Percentiles rank a stretch among this genome's conserved stretches.
Conservation (phyloP, 106 monocot genomes). For the Dioscorea alata region DNA sequence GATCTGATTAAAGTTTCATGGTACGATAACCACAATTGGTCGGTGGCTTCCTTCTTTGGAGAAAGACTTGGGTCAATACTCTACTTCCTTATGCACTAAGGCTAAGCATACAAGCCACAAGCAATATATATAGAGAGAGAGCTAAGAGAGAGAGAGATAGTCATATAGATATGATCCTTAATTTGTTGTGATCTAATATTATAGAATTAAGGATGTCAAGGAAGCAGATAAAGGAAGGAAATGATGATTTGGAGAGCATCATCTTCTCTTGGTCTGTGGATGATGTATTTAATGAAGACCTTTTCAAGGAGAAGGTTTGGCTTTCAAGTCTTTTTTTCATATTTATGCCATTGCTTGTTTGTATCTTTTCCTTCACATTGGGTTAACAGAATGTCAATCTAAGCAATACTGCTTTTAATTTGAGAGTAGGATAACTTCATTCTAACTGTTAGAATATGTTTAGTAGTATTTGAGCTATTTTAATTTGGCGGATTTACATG, state of each 20-base stretch:
- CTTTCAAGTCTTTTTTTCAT: neutral
- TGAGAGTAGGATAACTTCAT: neutral
- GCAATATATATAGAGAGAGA: too few species aligned
- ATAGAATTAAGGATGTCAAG: neutral
- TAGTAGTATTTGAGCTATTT: too few species aligned
- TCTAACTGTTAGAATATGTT: neutral
- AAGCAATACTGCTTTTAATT: too few species aligned
- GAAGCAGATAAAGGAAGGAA: neutral
- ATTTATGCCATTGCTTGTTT: too few species aligned
- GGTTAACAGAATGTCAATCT: too few species aligned
- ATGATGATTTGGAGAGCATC: neutral
- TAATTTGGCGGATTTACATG: too few species aligned
- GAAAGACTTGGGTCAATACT: neutral
- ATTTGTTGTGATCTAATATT: too few species aligned
- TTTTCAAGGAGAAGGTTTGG: conserved; percentile 14
- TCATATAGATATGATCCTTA: too few species aligned
- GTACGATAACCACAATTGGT: too few species aligned
- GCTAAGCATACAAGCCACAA: neutral
- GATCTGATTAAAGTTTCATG: too few species aligned
- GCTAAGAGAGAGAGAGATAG: neutral
- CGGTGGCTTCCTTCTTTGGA: too few species aligned
- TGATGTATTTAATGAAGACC: conserved; percentile 14
- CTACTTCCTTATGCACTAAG: neutral
- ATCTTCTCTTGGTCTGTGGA: conserved; percentile 23
- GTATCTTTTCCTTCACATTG: too few species aligned